Base-by-base conservation (phyloP, 2,329 filamentous ascomycete species). In the Aspergillus ustus region DNA sequence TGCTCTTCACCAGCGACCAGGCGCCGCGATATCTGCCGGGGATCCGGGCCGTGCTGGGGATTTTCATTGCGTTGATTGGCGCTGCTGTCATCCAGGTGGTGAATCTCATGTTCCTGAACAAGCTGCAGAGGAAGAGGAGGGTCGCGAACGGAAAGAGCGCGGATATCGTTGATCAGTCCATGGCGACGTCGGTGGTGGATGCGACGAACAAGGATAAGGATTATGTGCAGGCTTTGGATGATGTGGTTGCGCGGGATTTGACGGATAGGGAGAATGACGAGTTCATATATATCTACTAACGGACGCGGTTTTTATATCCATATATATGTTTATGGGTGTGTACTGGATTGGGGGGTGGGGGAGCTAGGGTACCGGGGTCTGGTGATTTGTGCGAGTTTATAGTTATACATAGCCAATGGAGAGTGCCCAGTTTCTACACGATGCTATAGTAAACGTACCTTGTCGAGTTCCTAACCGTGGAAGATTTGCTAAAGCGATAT, bases 241-340 rank as follows among this genome's bases (percentile, higher is more conserved):
- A 83, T 51, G 83, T 82, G 0, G 83, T 82, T 0, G 84, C 85
- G 53, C 72, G 84, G 65, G 88, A 91, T 74, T 66, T 89, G 66
- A 89, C 88, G 0, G 88, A 91, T 72, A 75, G 83, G 20, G 77
- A 87, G 76, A 91, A 90, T 67, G 87, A 91, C 60, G 87, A 90
- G 68, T 90, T 90, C 75, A 82, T 89, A 17, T 89, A 86, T 73
- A 81, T 87, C 51, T 87, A 87, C 67, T 87, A 63, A 52, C 25
- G 6, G 25, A 25, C 25, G 19, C 13, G 37, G 9, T 43, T 7
- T 43, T 13, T 43, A 7, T 43, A 4, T 43, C 7, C n/a, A 7
- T 7, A 43, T 25, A 25, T 25, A 25, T 25, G 6, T 25, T 3
- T 25, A 5, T 25, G 22, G 2, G 22, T 25, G 25, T 25, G 25